phyloP scores from a whole-genome alignment of 2,329 filamentous ascomycete genomes.

The Fusarium euwallaceae region DNA sequence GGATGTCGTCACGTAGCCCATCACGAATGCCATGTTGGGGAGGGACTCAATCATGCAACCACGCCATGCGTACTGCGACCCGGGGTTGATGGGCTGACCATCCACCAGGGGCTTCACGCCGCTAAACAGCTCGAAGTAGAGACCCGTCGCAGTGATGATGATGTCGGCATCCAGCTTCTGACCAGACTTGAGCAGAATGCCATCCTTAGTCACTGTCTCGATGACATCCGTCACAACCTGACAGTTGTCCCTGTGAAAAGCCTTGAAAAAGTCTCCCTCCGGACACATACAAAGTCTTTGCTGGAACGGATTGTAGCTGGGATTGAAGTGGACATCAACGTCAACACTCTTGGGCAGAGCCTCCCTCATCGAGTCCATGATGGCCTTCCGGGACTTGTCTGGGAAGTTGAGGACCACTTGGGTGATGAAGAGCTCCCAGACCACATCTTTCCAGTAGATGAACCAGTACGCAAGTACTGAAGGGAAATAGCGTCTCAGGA shows the following conservation, averaged over 20 bases:
- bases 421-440: slow-evolving; percentile 60
- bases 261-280: slow-evolving; percentile 68
- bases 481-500: slow-evolving; percentile 61
- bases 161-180: slow-evolving; percentile 71
- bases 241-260: slow-evolving; percentile 59
- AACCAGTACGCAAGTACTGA: slow-evolving; percentile 59
- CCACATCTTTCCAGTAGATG: slow-evolving; percentile 63
- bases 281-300: slow-evolving; percentile 80
- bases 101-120: slow-evolving; percentile 68
- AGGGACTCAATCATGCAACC: slow-evolving; percentile 75
- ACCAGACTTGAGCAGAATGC: slow-evolving; percentile 63
- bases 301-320: slow-evolving; percentile 75
- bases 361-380: slow-evolving; percentile 58
- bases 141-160: slow-evolving; percentile 77
- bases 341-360: slow-evolving; percentile 67
- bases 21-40: slow-evolving; percentile 72
- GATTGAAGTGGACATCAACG: slow-evolving; percentile 73
- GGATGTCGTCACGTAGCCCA: slow-evolving; percentile 75
- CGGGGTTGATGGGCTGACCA: slow-evolving; percentile 60
- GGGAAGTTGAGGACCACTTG: slow-evolving; percentile 48
- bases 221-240: slow-evolving; percentile 67
- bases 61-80: slow-evolving; percentile 71
- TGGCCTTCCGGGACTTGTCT: slow-evolving; percentile 44
- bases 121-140: slow-evolving; percentile 71
- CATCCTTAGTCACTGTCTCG: slow-evolving; percentile 61